Evolutionary conservation across 176 grass and related monocot species (phyloP).

Genomic region (Oryza glumipatula): DNA sequence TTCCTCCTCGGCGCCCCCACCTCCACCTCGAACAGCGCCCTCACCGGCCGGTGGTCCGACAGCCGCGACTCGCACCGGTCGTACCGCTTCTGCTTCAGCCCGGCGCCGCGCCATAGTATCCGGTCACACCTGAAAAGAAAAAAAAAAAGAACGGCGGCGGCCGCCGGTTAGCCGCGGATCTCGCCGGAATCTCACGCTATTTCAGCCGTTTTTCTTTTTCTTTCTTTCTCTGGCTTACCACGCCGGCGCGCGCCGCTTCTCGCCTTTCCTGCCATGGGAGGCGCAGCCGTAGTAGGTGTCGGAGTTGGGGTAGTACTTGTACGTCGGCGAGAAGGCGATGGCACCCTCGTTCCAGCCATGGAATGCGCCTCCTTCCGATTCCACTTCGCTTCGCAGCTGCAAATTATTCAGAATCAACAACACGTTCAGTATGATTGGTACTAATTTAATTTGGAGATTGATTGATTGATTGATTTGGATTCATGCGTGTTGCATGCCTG

Average conservation of each 20-base stretch:
- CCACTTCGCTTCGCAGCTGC: constrained; percentile 50
- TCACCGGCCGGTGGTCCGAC: constrained; percentile 79
- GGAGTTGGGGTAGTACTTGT: constrained; percentile 80
- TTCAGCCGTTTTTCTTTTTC: neutral
- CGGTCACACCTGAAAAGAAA: constrained; percentile 56
- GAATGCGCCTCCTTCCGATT: constrained; percentile 52
- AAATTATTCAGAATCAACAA: neutral
- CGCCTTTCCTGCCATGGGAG: constrained; percentile 31
- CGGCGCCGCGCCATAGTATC: constrained; percentile 65
- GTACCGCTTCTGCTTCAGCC: constrained; percentile 57
- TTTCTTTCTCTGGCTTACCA: constrained; percentile 35
- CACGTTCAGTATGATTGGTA: neutral
- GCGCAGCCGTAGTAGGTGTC: constrained; percentile 68
- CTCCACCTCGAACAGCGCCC: constrained; percentile 54
- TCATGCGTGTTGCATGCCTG: constrained; percentile 34
- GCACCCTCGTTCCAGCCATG: constrained; percentile 65
- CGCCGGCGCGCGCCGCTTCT: constrained; percentile 77
- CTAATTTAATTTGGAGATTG: neutral
- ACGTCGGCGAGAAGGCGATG: constrained; percentile 70
- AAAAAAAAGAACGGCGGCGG: neutral
- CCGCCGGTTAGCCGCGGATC: neutral
- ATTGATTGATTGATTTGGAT: neutral
- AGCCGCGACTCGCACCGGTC: constrained; percentile 65
- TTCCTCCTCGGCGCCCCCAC: constrained; percentile 48
- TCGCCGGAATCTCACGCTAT: neutral